Evolutionary conservation across 305 asterid species (phyloP).

Genomic region (Coffea humblotiana): DNA sequence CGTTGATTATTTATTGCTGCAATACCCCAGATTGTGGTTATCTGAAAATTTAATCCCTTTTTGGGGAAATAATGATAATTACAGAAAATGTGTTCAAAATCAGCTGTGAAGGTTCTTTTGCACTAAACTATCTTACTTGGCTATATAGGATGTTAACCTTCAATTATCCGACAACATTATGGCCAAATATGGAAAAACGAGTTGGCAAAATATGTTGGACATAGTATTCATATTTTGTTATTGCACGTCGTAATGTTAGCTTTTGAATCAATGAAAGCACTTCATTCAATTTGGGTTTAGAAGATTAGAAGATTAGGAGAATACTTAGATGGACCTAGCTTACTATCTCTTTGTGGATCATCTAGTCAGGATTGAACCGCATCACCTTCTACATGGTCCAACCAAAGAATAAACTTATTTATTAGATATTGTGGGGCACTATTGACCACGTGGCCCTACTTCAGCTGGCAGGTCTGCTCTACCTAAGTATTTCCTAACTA

Average conservation of each 20-base stretch:
- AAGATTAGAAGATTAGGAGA: background rate
- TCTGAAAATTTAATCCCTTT: background rate
- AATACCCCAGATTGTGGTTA: background rate
- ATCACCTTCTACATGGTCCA: background rate
- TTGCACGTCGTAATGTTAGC: background rate
- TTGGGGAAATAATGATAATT: background rate
- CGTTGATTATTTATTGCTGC: background rate
- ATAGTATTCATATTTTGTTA: background rate
- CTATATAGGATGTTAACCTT: background rate
- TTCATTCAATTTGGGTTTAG: background rate
- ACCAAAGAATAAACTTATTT: background rate
- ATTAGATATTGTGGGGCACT: background rate
- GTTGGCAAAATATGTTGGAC: background rate
- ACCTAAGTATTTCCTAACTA: background rate
- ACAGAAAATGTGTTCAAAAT: background rate
- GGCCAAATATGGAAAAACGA: no score
- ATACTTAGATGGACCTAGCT: background rate
- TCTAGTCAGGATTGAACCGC: background rate
- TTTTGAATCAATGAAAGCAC: background rate
- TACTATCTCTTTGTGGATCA: background rate
- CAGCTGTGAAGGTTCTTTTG: background rate
- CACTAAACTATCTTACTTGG: no score
- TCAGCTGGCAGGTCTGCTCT: background rate
- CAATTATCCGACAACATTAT: background rate
- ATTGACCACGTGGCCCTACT: background rate